Conservation (phyloP, 352 stramenopile genomes). For the Globisporangium irregulare region DNA sequence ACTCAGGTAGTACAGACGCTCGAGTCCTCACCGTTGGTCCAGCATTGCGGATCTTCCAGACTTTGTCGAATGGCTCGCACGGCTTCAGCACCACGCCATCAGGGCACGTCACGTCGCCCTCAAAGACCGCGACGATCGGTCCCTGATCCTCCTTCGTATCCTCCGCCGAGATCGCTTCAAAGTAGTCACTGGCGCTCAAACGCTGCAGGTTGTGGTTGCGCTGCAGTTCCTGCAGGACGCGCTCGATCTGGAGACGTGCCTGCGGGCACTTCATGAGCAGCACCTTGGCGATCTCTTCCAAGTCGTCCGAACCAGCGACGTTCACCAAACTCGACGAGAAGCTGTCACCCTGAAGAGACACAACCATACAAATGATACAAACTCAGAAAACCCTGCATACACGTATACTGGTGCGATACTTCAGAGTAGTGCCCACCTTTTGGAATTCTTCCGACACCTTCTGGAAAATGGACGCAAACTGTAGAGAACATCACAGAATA, state of each 20-base stretch:
- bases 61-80: slow-evolving; percentile 74
- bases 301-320: slow-evolving; percentile 41
- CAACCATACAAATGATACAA: background rate
- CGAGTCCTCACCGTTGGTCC: slow-evolving; percentile 35
- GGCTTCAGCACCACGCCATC: slow-evolving; percentile 78
- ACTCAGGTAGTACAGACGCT: background rate
- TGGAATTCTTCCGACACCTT: slow-evolving; percentile 63
- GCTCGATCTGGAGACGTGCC: slow-evolving; percentile 66
- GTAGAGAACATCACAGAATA: background rate
- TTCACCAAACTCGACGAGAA: slow-evolving; percentile 54
- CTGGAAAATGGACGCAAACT: slow-evolving; percentile 64
- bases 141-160: slow-evolving; percentile 71
- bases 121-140: slow-evolving; percentile 77
- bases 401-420: background rate
- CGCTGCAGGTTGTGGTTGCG: slow-evolving; percentile 66
- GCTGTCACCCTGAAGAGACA: slow-evolving; percentile 25
- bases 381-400: background rate
- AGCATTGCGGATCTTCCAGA: slow-evolving; percentile 86
- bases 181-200: slow-evolving; percentile 69
- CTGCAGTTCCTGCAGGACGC: slow-evolving; percentile 69
- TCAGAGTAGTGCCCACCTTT: slow-evolving; percentile 16
- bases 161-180: slow-evolving; percentile 65
- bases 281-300: slow-evolving; percentile 74
- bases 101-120: slow-evolving; percentile 81
- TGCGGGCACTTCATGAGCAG: slow-evolving; percentile 74